Base-by-base conservation (phyloP, 2,329 filamentous ascomycete genomes). In the Colletotrichum tropicicola region DNA sequence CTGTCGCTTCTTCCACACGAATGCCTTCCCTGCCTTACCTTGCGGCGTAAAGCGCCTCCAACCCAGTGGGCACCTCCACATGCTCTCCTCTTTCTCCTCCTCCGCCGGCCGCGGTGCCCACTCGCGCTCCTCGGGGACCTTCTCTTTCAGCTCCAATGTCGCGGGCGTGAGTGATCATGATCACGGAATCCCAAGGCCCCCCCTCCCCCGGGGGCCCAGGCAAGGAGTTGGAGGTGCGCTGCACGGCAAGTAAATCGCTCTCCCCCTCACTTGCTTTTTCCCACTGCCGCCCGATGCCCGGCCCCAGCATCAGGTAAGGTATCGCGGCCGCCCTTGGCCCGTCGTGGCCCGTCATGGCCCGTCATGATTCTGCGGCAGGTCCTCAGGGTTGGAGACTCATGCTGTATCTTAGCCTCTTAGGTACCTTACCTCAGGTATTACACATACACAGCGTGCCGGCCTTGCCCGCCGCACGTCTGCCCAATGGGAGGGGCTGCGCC, bases 241-340 rank as follows among this genome's bases (percentile, higher is more conserved):
- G 3, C 30, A 32, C 6, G 12, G 35, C 6, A 39, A 39, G 39
- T 25, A 45, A 56, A 35, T 45, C 30, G 54, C 54, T 57, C 54
- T 57, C 32, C 30, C 27, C 43, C 43, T 57, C 54, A 47, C 28
- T n/a, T n/a, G n/a, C n/a, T n/a, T n/a, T n/a, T n/a, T n/a, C n/a
- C n/a, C n/a, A n/a, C n/a, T n/a, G n/a, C n/a, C n/a, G n/a, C n/a
- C n/a, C n/a, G n/a, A n/a, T n/a, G n/a, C n/a, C n/a, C n/a, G n/a
- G n/a, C n/a, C n/a, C n/a, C n/a, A n/a, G n/a, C n/a, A n/a, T n/a
- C n/a, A n/a, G n/a, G n/a, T n/a, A n/a, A n/a, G n/a, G n/a, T n/a
- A n/a, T n/a, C n/a, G n/a, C n/a, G n/a, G n/a, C n/a, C n/a, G n/a
- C n/a, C n/a, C n/a, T n/a, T n/a, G n/a, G n/a, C n/a, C n/a, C n/a